Conservation (phyloP, 148 eudicot species). For the Camellia granthamiana region DNA sequence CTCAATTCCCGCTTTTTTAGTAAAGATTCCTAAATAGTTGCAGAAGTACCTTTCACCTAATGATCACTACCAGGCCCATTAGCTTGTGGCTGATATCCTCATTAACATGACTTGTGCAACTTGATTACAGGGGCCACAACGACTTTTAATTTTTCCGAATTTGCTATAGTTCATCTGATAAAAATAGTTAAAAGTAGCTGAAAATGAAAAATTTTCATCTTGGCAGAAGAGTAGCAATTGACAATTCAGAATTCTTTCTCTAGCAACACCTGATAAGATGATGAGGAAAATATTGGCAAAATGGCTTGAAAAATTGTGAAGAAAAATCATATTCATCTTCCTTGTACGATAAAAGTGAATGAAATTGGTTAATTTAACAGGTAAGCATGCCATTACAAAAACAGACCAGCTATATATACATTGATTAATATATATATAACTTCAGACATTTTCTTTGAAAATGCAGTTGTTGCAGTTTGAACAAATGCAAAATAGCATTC, state of each 20-base stretch:
- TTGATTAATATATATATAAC: too few relatives aligned
- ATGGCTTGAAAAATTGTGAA: background rate
- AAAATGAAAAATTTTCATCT: background rate
- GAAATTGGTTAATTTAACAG: conserved; percentile 2
- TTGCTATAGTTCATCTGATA: background rate
- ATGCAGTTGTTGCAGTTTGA: too few relatives aligned
- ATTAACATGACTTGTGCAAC: conserved; percentile 21
- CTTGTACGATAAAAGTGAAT: background rate
- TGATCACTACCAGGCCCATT: conserved; percentile 13
- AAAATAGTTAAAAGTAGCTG: background rate
- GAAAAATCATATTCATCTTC: background rate
- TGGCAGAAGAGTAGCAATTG: background rate
- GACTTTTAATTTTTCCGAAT: background rate
- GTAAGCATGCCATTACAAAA: background rate
- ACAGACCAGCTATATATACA: background rate
- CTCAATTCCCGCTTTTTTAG: background rate
- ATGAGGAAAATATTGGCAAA: background rate
- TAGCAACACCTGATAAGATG: background rate
- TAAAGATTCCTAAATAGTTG: conserved; percentile 21
- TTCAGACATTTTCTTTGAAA: too few relatives aligned
- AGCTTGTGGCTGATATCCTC: conserved; percentile 13
- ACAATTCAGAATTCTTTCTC: background rate
- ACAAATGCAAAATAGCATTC: too few relatives aligned
- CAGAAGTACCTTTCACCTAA: conserved; percentile 16
- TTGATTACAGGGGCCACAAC: conserved; percentile 11